A percentile compares a stretch with the other conserved stretches of the same genome.
Evolutionary conservation across 805 yeast species (phyloP).

Genomic region (Teunomyces gatunensis): DNA sequence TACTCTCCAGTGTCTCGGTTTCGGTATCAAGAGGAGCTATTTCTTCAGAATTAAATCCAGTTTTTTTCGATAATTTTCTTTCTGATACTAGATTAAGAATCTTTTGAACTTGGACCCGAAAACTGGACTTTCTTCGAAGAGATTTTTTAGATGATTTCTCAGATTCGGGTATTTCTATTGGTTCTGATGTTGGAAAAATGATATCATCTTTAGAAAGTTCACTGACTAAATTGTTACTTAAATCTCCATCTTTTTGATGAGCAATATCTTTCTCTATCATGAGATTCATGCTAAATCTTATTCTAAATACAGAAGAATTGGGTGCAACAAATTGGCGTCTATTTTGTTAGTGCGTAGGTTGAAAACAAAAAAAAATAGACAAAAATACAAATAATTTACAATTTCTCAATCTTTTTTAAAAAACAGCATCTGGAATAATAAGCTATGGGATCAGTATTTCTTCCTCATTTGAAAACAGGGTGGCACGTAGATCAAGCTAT

Average conservation of each 20-base stretch:
- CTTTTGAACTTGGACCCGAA: not conserved
- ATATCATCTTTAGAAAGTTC: not conserved
- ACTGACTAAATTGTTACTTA: not conserved
- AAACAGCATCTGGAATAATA: not conserved
- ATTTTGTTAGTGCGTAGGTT: not conserved
- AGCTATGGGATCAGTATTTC: slow-evolving; percentile 73
- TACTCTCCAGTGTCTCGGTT: not conserved
- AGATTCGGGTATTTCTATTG: not conserved
- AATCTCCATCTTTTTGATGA: not conserved
- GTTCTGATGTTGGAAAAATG: not conserved
- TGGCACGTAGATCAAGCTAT: slow-evolving; percentile 99
- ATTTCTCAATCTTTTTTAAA: not conserved
- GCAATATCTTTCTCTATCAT: too few relatives aligned
- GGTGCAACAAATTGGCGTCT: slow-evolving; percentile 3
- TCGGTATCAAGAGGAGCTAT: not conserved
- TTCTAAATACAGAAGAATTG: not conserved
- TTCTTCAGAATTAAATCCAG: not conserved
- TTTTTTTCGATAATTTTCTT: not conserved
- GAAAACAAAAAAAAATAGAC: too few relatives aligned
- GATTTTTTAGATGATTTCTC: not conserved
- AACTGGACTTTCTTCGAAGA: not conserved
- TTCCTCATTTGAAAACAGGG: slow-evolving; percentile 78
- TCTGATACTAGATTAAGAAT: not conserved
- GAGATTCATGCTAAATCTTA: not conserved
- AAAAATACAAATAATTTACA: not conserved